phyloP scores from a whole-genome alignment of 257 asterid genomes.

The Plantago ovata region DNA sequence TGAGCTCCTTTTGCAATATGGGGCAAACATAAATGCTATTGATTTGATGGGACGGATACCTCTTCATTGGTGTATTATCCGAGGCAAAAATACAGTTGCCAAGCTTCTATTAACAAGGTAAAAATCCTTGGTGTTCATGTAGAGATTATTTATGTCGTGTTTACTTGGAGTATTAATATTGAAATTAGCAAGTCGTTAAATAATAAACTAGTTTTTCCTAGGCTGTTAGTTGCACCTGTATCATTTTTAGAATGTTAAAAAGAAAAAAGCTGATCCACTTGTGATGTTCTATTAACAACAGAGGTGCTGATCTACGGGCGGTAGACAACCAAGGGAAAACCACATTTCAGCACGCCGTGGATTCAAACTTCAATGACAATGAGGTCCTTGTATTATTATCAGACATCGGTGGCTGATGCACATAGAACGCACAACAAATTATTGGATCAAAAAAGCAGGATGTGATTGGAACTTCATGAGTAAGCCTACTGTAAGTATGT shows the following conservation, averaged over 20 bases:
- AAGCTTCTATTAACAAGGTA: conserved; percentile 91
- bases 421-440: conserved; percentile 9
- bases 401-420: conserved; percentile 37
- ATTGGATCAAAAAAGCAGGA: conserved; percentile 15
- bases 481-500: conserved; percentile 45
- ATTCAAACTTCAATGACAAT: conserved; percentile 53
- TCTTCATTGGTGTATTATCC: conserved; percentile 67
- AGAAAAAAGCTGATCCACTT: too few species aligned
- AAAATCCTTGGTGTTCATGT: not conserved
- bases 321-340: conserved; percentile 60
- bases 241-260: too few species aligned
- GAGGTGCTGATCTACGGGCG: conserved; percentile 89
- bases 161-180: too few species aligned
- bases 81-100: conserved; percentile 57
- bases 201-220: too few species aligned
- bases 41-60: conserved; percentile 73
- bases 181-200: too few species aligned
- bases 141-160: too few species aligned
- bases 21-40: conserved; percentile 71
- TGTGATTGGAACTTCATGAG: conserved; percentile 21
- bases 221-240: too few species aligned
- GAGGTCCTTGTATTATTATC: conserved; percentile 69
- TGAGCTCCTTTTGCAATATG: conserved; percentile 92
- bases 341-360: conserved; percentile 52
- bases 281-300: conserved; percentile 31